These are phyloP conservation scores for Aspergillus quadrilineatus DNA, from an alignment of 2,329 filamentous ascomycete species.

Conservation along the genomic window DNA sequence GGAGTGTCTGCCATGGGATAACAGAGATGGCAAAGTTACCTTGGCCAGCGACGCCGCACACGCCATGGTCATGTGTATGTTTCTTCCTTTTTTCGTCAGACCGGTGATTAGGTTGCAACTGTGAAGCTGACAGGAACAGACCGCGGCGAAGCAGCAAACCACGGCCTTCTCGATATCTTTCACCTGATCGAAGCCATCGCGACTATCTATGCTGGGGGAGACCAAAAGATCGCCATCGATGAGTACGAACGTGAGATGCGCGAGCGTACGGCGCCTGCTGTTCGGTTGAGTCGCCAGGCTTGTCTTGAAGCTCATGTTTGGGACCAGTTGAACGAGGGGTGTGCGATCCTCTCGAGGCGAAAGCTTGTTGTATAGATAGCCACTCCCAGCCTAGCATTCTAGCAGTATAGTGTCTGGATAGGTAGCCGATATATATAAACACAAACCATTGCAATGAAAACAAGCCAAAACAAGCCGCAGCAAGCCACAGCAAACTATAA, in stretches of 20 bases:
- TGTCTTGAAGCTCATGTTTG: constrained; percentile 38
- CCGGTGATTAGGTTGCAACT: background rate
- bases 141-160: constrained; percentile 36
- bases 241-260: constrained; percentile 35
- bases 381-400: too few relatives aligned
- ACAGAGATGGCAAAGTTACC: constrained; percentile 27
- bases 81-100: background rate
- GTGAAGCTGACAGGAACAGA: constrained; percentile 16
- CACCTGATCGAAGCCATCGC: constrained; percentile 20
- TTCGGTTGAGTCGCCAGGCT: constrained; percentile 35
- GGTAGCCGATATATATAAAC: too few relatives aligned
- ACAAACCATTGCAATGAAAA: too few relatives aligned
- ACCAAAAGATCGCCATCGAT: constrained; percentile 20
- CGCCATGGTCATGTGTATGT: constrained; percentile 36
- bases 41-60: constrained; percentile 35
- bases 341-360: constrained; percentile 30
- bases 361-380: background rate
- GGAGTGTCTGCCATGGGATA: constrained; percentile 33
- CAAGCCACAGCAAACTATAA: too few relatives aligned
- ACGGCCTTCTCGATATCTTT: constrained; percentile 31
- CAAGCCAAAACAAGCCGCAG: too few relatives aligned
- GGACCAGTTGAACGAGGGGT: constrained; percentile 26
- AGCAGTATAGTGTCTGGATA: too few relatives aligned
- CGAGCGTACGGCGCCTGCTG: constrained; percentile 29
- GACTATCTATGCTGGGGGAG: constrained; percentile 12